phyloP scores from a whole-genome alignment of 108 stramenopile species.

The Nitzschia putrida region DNA sequence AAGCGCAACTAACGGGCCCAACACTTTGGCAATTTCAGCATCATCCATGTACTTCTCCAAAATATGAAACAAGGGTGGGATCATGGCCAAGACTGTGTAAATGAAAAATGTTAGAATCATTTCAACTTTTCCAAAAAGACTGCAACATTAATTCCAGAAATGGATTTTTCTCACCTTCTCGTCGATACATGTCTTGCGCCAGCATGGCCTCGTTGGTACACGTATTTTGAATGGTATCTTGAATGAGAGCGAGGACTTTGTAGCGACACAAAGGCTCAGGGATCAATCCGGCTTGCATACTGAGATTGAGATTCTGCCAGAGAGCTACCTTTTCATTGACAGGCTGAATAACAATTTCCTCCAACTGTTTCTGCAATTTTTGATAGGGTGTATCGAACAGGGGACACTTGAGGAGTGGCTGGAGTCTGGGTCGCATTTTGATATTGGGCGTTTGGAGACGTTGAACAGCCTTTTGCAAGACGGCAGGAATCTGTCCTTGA shows the following conservation, averaged over 20 bases:
- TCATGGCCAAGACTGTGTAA: conserved; percentile 55
- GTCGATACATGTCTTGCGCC: conserved; percentile 76
- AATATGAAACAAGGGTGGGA: conserved; percentile 71
- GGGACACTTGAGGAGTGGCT: conserved; percentile 79
- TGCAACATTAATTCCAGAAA: background rate
- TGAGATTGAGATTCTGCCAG: conserved; percentile 61
- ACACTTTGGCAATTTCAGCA: conserved; percentile 50
- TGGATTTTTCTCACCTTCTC: conserved; percentile 50
- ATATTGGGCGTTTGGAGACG: conserved; percentile 71
- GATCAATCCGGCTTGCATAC: conserved; percentile 48
- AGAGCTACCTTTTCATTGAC: conserved; percentile 73
- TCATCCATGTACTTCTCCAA: conserved; percentile 59
- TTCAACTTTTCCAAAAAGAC: background rate
- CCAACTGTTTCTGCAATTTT: conserved; percentile 60
- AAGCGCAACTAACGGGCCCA: conserved; percentile 62
- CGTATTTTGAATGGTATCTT: conserved; percentile 43
- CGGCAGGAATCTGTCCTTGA: conserved; percentile 58
- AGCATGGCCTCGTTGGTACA: conserved; percentile 64
- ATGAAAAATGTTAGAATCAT: background rate
- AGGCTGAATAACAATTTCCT: conserved; percentile 73
- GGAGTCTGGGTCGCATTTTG: conserved; percentile 68
- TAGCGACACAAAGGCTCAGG: conserved; percentile 53
- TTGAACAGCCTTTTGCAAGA: conserved; percentile 73
- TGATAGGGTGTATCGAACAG: conserved; percentile 79
- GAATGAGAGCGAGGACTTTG: conserved; percentile 77